These are phyloP conservation scores for Schizophyllum amplum DNA, from an alignment of 1,284 basidiomycete genomes.

Conservation along the genomic window DNA sequence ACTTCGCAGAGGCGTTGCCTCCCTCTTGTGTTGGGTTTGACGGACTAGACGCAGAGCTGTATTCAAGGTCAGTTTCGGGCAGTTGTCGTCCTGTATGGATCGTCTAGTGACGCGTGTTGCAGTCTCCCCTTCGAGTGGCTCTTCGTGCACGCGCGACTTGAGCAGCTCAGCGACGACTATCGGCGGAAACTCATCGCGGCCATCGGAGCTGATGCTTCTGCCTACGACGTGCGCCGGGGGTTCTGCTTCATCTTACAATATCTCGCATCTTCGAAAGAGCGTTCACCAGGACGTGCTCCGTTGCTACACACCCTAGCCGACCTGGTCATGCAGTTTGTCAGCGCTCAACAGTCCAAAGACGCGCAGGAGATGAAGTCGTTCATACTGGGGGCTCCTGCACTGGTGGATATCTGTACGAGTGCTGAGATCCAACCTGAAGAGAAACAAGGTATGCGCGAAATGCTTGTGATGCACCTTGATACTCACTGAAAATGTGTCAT, in stretches of 20 bases:
- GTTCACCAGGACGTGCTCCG: not conserved
- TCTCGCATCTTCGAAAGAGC: not conserved
- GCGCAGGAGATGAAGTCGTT: not conserved
- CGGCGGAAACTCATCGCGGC: slow-evolving; percentile 20
- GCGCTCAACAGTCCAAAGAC: not conserved
- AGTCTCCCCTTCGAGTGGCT: slow-evolving; percentile 39
- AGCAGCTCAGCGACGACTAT: slow-evolving; percentile 17
- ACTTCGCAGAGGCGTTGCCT: too few relatives aligned
- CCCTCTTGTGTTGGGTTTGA: too few relatives aligned
- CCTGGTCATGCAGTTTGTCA: not conserved
- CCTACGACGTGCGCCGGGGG: not conserved
- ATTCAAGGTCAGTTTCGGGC: too few relatives aligned
- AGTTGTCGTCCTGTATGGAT: slow-evolving; percentile 4
- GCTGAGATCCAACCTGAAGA: not conserved
- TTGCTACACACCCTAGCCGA: not conserved
- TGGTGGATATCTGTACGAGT: not conserved
- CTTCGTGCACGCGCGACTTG: slow-evolving; percentile 30
- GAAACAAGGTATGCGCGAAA: not conserved
- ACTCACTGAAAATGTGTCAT: not conserved
- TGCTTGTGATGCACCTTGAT: too few relatives aligned
- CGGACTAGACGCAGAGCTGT: too few relatives aligned
- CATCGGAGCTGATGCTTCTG: not conserved
- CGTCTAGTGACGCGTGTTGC: slow-evolving; percentile 10
- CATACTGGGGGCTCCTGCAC: not conserved
- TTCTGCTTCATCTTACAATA: not conserved